Percentiles rank a stretch among this genome's conserved stretches.
phyloP scores from a whole-genome alignment of 1,284 basidiomycete genomes.

The Paramarasmius palmivorus region DNA sequence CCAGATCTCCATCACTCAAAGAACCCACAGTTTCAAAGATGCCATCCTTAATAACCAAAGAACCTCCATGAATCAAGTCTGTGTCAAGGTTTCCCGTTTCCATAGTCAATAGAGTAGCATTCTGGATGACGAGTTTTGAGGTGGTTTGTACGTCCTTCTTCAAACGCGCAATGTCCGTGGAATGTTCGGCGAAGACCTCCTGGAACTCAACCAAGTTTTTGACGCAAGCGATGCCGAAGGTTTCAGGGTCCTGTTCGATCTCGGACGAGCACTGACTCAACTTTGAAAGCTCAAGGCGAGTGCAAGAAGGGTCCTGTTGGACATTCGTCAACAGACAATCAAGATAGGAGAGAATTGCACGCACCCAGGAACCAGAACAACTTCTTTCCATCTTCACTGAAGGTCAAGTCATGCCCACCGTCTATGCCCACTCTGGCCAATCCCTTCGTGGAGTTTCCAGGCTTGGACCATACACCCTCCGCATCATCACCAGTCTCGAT shows the following conservation, averaged over 20 bases:
- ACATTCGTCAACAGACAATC: background rate
- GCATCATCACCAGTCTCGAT: conserved; percentile 28
- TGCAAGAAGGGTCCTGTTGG: conserved; percentile 65
- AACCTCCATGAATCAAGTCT: conserved; percentile 53
- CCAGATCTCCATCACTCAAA: conserved; percentile 30
- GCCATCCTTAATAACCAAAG: conserved; percentile 55
- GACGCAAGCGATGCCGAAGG: conserved; percentile 63
- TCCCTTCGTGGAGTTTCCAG: conserved; percentile 61
- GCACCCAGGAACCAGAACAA: conserved; percentile 75
- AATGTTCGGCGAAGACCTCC: conserved; percentile 56
- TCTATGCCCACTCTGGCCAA: conserved; percentile 64
- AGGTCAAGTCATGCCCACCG: conserved; percentile 69
- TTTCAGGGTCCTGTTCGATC: conserved; percentile 46
- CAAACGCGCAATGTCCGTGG: conserved; percentile 55
- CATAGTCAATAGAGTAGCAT: conserved; percentile 73
- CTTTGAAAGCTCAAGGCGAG: conserved; percentile 54
- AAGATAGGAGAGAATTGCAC: conserved; percentile 17
- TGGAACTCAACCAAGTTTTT: conserved; percentile 53
- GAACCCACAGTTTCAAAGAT: conserved; percentile 53
- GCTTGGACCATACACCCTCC: conserved; percentile 64
- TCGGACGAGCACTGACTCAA: conserved; percentile 47
- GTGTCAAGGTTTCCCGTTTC: conserved; percentile 42
- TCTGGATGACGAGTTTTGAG: conserved; percentile 44
- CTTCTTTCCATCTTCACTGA: conserved; percentile 60
- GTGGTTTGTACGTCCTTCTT: conserved; percentile 7